Evolutionary conservation across 371 early-diverging fungal species (phyloP), one percentile per base, ranked within the genome.

Genomic region (Mortierella sp.): DNA sequence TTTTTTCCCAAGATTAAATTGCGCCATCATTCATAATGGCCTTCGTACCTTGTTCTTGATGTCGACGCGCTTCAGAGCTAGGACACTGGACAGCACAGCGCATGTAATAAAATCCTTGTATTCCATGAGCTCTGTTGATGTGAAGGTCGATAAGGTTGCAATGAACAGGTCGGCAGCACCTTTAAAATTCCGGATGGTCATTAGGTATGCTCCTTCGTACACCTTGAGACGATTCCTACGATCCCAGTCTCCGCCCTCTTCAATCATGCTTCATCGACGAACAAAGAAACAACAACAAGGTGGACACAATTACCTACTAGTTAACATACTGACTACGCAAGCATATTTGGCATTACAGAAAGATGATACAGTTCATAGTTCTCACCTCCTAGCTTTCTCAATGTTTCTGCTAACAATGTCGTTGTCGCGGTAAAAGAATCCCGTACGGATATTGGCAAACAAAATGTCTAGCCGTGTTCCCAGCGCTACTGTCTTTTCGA

Each of bases 241-340:
- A 84, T 99, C 99, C 99, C 99, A 99, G 86, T 99, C 99, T 27
- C 99, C 98, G 34, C 98, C 99, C 81, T 95, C 94, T 72, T 99
- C 97, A 56, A 98, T 94, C 63, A 97, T 84, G 48, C 94, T 90
- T 57, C 3, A 42, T 11, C 14, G 34, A 34, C 5, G 37, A 34
- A 7, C 2, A 41, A 6, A 26, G 14, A 30, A 17, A 39, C 8
- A 60, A 17, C 24, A 37, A 23, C n/a, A 2, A 24, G n/a, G n/a
- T n/a, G n/a, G n/a, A n/a, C n/a, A n/a, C n/a, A n/a, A n/a, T n/a
- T n/a, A n/a, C n/a, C n/a, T n/a, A n/a, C n/a, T n/a, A n/a, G n/a
- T n/a, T n/a, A n/a, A n/a, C n/a, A n/a, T n/a, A n/a, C n/a, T n/a
- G n/a, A n/a, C n/a, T n/a, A n/a, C n/a, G n/a, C n/a, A n/a, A n/a